Evolutionary conservation across 2,329 filamentous ascomycete genomes (phyloP).

Genomic region (Microcyclospora tardicrescens): DNA sequence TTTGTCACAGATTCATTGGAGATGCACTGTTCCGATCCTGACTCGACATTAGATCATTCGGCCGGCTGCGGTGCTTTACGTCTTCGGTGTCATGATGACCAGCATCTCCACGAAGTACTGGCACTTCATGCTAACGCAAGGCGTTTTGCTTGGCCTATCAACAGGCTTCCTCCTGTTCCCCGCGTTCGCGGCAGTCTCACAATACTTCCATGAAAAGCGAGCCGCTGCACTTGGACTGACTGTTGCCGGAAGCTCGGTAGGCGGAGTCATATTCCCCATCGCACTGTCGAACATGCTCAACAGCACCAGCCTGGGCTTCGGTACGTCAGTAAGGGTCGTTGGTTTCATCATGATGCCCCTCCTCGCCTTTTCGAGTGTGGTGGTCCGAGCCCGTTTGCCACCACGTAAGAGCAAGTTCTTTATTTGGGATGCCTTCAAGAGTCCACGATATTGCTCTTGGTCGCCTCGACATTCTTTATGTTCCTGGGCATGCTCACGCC

Average conservation of each 20-base stretch:
- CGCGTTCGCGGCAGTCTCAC: slow-evolving; percentile 32
- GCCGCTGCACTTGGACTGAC: slow-evolving; percentile 36
- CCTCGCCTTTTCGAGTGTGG: slow-evolving; percentile 15
- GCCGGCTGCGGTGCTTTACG: not conserved
- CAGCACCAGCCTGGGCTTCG: slow-evolving; percentile 35
- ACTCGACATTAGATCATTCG: not conserved
- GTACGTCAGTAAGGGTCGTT: slow-evolving; percentile 39
- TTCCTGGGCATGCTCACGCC: slow-evolving; percentile 20
- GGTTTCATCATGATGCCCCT: slow-evolving; percentile 39
- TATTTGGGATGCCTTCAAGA: not conserved
- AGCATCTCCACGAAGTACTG: slow-evolving; percentile 36
- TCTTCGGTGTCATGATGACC: slow-evolving; percentile 37
- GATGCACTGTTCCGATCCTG: not conserved
- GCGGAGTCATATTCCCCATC: slow-evolving; percentile 39
- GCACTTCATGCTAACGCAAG: slow-evolving; percentile 41
- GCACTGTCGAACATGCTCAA: slow-evolving; percentile 37
- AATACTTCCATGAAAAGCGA: slow-evolving; percentile 36
- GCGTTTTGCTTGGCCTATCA: slow-evolving; percentile 30
- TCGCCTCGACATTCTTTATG: not conserved
- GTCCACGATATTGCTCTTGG: not conserved
- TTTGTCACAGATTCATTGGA: not conserved
- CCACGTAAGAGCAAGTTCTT: slow-evolving; percentile 1
- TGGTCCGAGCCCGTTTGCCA: not conserved
- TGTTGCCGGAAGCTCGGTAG: slow-evolving; percentile 36
- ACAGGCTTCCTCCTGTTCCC: slow-evolving; percentile 34